A percentile compares a stretch with the other conserved stretches of the same genome.
Evolutionary conservation across 1,284 basidiomycete species (phyloP).

Genomic region (Pseudozyma thailandica): DNA sequence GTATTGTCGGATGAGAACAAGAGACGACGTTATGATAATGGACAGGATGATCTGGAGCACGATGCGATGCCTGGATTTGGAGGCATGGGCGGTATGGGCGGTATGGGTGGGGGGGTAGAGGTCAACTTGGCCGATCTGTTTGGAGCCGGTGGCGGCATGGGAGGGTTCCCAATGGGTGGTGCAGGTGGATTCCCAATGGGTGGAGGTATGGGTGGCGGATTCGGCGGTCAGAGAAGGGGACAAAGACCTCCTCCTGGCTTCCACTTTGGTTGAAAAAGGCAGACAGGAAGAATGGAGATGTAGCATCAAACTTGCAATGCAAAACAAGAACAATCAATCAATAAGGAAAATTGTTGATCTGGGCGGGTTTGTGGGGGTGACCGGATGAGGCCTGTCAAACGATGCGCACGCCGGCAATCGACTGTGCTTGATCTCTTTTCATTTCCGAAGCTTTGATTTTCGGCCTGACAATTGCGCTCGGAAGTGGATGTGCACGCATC

Average conservation of each 20-base stretch:
- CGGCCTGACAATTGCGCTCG: too few species aligned
- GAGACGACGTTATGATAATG: slow-evolving; percentile 63
- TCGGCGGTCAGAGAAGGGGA: slow-evolving; percentile 28
- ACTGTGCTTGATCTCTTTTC: too few species aligned
- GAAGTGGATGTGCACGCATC: too few species aligned
- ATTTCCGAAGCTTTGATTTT: too few species aligned
- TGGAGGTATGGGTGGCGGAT: slow-evolving; percentile 38
- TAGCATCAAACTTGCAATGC: background rate
- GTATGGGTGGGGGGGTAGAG: slow-evolving; percentile 49
- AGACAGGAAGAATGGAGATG: background rate
- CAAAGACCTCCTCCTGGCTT: slow-evolving; percentile 46
- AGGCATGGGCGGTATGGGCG: slow-evolving; percentile 33
- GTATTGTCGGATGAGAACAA: slow-evolving; percentile 62
- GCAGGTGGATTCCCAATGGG: slow-evolving; percentile 34
- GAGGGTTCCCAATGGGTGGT: slow-evolving; percentile 40
- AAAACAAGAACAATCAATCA: background rate
- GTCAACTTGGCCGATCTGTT: slow-evolving; percentile 66
- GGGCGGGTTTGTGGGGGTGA: too few species aligned
- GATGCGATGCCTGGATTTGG: slow-evolving; percentile 37
- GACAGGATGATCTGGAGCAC: slow-evolving; percentile 62
- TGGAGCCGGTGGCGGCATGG: slow-evolving; percentile 50
- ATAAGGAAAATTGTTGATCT: too few species aligned
- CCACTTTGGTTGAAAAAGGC: slow-evolving; percentile 42
- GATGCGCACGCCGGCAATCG: too few species aligned
- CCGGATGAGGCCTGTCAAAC: too few species aligned